Evolutionary conservation across 2,329 filamentous ascomycete genomes (phyloP).

Genomic region (Aphanoascus verrucosus): DNA sequence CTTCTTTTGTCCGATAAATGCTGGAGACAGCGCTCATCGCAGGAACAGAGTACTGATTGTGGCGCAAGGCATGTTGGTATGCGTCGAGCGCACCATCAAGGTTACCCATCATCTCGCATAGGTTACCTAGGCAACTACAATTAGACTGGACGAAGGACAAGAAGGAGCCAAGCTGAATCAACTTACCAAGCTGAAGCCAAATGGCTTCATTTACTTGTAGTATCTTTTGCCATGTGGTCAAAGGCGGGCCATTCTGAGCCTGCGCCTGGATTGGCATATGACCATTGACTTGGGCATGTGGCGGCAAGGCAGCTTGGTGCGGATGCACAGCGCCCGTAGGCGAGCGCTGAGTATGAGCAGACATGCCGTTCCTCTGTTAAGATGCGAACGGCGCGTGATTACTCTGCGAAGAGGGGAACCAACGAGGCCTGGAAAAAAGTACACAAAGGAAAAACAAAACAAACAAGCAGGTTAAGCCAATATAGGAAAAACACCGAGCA

Average conservation of each 20-base stretch:
- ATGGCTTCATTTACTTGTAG: slow-evolving; percentile 71
- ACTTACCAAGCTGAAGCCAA: slow-evolving; percentile 85
- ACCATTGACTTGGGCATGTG: slow-evolving; percentile 47
- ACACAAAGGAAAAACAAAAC: neutral
- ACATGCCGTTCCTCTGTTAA: slow-evolving; percentile 40
- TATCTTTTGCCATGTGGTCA: slow-evolving; percentile 62
- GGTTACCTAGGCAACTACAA: slow-evolving; percentile 49
- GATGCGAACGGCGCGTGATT: neutral
- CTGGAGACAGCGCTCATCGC: slow-evolving; percentile 92
- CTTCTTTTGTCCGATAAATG: slow-evolving; percentile 82
- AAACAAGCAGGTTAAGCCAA: neutral
- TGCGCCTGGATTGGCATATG: slow-evolving; percentile 26
- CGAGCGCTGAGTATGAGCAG: slow-evolving; percentile 65
- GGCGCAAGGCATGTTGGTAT: slow-evolving; percentile 79
- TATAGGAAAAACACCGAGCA: neutral
- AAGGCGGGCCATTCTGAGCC: slow-evolving; percentile 42
- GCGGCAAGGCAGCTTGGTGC: slow-evolving; percentile 56
- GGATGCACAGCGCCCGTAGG: slow-evolving; percentile 62
- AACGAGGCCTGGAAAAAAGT: neutral
- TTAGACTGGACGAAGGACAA: slow-evolving; percentile 25
- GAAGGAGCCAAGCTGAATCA: slow-evolving; percentile 7
- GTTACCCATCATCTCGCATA: slow-evolving; percentile 79
- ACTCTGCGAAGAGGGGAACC: neutral
- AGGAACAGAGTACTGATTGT: slow-evolving; percentile 76
- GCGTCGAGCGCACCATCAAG: slow-evolving; percentile 79